A percentile compares a stretch with the other conserved stretches of the same genome.
phyloP scores from a whole-genome alignment of 1,284 basidiomycete genomes.

The Cryptococcus floricola region DNA sequence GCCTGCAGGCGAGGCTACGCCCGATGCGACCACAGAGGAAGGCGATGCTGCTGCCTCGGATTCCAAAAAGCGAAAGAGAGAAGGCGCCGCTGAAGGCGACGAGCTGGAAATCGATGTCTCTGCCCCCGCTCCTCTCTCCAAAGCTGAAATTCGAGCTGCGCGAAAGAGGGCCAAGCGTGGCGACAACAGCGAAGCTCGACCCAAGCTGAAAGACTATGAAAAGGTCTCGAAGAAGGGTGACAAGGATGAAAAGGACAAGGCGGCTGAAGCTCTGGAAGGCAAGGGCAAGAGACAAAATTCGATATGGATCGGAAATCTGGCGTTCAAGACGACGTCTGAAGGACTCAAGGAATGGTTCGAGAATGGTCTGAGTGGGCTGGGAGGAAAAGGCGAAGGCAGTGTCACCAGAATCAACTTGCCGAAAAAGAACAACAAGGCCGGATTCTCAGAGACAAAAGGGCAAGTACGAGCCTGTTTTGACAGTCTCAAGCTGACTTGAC shows the following conservation, averaged over 20 bases:
- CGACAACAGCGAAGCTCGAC: slow-evolving; percentile 9
- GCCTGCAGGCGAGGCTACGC: slow-evolving; percentile 3
- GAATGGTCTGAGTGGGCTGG: slow-evolving; percentile 54
- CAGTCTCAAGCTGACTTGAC: no score
- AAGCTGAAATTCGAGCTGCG: slow-evolving; percentile 46
- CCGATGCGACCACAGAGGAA: slow-evolving; percentile 7
- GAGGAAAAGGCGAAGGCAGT: slow-evolving; percentile 29
- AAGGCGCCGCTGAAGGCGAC: slow-evolving; percentile 23
- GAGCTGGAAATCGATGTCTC: slow-evolving; percentile 47
- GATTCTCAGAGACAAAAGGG: slow-evolving; percentile 54
- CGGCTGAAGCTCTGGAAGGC: slow-evolving; percentile 3
- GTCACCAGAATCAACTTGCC: slow-evolving; percentile 57
- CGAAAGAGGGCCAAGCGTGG: slow-evolving; percentile 41
- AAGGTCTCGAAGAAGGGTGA: slow-evolving; percentile 51
- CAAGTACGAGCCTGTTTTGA: slow-evolving; percentile 22
- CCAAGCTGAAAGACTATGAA: slow-evolving; percentile 16
- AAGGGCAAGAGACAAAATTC: slow-evolving; percentile 64
- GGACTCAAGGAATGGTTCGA: slow-evolving; percentile 69
- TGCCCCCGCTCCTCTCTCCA: slow-evolving; percentile 46
- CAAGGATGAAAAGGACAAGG: slow-evolving; percentile 52
- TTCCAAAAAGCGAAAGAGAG: slow-evolving; percentile 24
- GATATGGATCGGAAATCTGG: slow-evolving; percentile 92
- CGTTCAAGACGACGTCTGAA: slow-evolving; percentile 80
- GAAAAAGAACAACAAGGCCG: slow-evolving; percentile 44
- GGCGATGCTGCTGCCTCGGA: slow-evolving; percentile 7